A percentile compares a stretch with the other conserved stretches of the same genome.
Evolutionary conservation across 306 rosid genomes (phyloP).

Genomic region (Styphnolobium japonicum): DNA sequence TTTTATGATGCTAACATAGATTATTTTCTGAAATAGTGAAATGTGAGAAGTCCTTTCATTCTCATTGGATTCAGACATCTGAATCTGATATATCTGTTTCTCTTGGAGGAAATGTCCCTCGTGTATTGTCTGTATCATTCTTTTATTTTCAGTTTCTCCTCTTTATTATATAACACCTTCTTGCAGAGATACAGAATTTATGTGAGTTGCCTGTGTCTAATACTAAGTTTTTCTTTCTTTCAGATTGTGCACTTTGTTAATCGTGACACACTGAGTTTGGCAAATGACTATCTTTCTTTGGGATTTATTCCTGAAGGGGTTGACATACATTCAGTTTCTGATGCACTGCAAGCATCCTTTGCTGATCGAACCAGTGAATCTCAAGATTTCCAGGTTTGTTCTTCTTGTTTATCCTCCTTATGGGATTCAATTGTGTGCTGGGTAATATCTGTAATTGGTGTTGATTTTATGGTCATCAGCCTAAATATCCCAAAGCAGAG

Average conservation of each 20-base stretch:
- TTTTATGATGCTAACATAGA: conserved; percentile 1
- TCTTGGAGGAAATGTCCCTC: background rate
- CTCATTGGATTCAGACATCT: conserved; percentile 1
- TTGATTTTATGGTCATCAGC: conserved; percentile 23
- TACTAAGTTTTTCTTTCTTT: conserved; percentile 44
- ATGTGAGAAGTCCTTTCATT: conserved; percentile 15
- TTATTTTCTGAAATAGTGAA: background rate
- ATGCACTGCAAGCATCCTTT: conserved; percentile 69
- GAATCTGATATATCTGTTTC: conserved; percentile 2
- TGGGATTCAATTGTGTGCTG: conserved; percentile 1
- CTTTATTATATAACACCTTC: background rate
- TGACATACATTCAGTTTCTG: conserved; percentile 65
- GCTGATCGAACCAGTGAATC: conserved; percentile 52
- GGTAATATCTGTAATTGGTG: background rate
- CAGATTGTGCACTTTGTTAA: conserved; percentile 99
- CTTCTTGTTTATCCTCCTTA: background rate
- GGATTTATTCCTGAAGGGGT: conserved; percentile 94
- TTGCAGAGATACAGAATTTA: background rate
- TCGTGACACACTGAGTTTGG: conserved; percentile 95
- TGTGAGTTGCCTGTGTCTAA: conserved; percentile 7
- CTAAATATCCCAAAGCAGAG: conserved; percentile 9
- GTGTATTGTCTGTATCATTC: background rate
- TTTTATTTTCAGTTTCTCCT: background rate
- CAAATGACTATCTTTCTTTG: conserved; percentile 92
- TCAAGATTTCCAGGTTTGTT: conserved; percentile 90